Percentiles rank a stretch among this genome's conserved stretches.
These are phyloP conservation scores for Neopestalotiopsis sp. DNA, from an alignment of 2,329 filamentous ascomycete genomes.

Conservation along the genomic window DNA sequence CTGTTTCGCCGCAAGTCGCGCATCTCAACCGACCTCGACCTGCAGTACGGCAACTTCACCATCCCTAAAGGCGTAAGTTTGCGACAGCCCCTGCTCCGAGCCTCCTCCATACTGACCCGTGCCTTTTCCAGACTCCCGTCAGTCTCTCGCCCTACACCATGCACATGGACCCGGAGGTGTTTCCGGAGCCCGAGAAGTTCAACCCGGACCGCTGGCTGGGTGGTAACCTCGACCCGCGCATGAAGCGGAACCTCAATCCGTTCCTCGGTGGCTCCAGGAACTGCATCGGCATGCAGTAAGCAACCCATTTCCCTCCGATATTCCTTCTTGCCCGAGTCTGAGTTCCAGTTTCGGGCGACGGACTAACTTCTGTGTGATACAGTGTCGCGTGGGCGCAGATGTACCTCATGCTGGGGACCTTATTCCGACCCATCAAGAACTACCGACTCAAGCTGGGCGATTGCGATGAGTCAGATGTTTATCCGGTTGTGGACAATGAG, in stretches of 20 bases:
- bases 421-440: slow-evolving; percentile 13
- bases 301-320: not conserved
- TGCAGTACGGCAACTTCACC: slow-evolving; percentile 16
- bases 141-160: slow-evolving; percentile 17
- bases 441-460: slow-evolving; percentile 13
- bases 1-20: slow-evolving; percentile 16
- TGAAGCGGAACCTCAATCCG: slow-evolving; percentile 17
- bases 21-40: slow-evolving; percentile 14
- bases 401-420: slow-evolving; percentile 14
- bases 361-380: not conserved
- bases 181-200: slow-evolving; percentile 17
- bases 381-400: slow-evolving; percentile 18
- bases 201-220: slow-evolving; percentile 19
- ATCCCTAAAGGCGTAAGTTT: slow-evolving; percentile 17
- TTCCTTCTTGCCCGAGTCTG: too few species aligned
- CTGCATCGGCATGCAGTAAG: slow-evolving; percentile 21
- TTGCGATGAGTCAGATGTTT: slow-evolving; percentile 22
- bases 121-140: slow-evolving; percentile 16
- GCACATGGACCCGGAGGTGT: slow-evolving; percentile 20
- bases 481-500: slow-evolving; percentile 21
- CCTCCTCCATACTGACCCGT: not conserved
- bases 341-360: not conserved
- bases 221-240: slow-evolving; percentile 8
- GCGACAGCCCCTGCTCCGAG: too few species aligned
- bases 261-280: slow-evolving; percentile 18